Evolutionary conservation across 75 land plant genomes (phyloP).

Genomic region (Isoetes taiwanensis): DNA sequence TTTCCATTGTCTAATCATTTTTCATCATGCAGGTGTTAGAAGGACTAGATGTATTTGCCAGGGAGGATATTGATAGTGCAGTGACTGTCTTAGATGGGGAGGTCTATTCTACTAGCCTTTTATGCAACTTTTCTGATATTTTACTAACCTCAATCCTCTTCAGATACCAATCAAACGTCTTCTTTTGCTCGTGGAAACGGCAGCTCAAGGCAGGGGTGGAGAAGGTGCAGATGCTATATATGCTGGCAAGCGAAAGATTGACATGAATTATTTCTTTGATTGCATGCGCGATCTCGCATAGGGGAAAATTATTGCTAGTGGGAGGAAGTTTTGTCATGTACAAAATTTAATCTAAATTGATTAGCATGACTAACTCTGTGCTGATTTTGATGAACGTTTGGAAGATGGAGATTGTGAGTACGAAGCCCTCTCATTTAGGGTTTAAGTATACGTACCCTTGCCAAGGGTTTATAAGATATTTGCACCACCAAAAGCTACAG

Average conservation of each 20-base stretch:
- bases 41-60: conserved; percentile 47
- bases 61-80: conserved; percentile 50
- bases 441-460: no score
- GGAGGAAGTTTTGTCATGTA: no score
- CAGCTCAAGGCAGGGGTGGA: conserved; percentile 54
- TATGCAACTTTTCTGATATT: neutral
- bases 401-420: no score
- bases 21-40: conserved; percentile 43
- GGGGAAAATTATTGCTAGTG: no score
- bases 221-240: conserved; percentile 53
- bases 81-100: conserved; percentile 56
- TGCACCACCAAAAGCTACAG: no score
- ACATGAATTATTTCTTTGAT: conserved; percentile 51
- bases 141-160: conserved; percentile 1
- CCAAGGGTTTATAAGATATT: no score
- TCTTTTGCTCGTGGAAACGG: conserved; percentile 82
- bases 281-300: conserved; percentile 29
- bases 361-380: no score
- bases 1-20: neutral
- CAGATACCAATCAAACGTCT: conserved; percentile 87
- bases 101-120: conserved; percentile 11
- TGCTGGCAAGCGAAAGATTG: conserved; percentile 53
- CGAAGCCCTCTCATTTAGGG: no score
- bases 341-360: no score
- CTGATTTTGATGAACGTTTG: no score